Base-by-base conservation (phyloP, 2,329 filamentous ascomycete species). In the Talaromyces islandicus region DNA sequence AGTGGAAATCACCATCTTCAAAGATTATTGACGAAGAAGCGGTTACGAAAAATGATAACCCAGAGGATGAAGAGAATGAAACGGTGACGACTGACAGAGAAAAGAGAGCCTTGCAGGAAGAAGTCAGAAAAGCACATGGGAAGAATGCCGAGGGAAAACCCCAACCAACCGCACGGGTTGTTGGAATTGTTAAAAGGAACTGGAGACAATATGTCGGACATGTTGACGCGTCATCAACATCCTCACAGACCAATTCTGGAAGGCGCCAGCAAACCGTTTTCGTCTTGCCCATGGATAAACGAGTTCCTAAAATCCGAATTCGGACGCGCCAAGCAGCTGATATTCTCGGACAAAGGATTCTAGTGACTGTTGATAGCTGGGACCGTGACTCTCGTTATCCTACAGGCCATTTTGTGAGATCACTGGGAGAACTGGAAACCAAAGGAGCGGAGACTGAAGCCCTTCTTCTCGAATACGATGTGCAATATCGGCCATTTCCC, bases 391-490 rank as follows among this genome's bases (percentile, higher is more conserved):
- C 92, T 4, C 85, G 94, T 61, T 94, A 97, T 71, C 94, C 94
- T 1, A 85, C 91, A 19, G 94, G 94, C 11, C 94, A 99, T 73
- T 95, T 97, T 69, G 89, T 99, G 54, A 89, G 94, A 62, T 94
- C 92, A 25, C 79, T 99, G 9, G 94, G 94, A 65, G 92, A 96
- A 73, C 78, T 99, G 53, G 94, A 99, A 76, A 96, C 90, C 6
- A 97, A 99, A 75, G 91, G 90, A n/a, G 94, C 94, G 7, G 94
- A 97, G 78, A 99, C 94, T 0, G 94, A 99, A 74, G 94, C 94
- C 21, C 79, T 99, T 51, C 80, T 99, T 11, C 82, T 99, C 29
- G 94, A 99, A 73, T 96, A 92, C 77, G 94, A 99, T 70, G 94
- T 99, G 2, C 94, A 99, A 73, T 99, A 99, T 76, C 86, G 93